These are phyloP conservation scores for Nakazawaea populi DNA, from an alignment of 805 yeast species.

Conservation along the genomic window DNA sequence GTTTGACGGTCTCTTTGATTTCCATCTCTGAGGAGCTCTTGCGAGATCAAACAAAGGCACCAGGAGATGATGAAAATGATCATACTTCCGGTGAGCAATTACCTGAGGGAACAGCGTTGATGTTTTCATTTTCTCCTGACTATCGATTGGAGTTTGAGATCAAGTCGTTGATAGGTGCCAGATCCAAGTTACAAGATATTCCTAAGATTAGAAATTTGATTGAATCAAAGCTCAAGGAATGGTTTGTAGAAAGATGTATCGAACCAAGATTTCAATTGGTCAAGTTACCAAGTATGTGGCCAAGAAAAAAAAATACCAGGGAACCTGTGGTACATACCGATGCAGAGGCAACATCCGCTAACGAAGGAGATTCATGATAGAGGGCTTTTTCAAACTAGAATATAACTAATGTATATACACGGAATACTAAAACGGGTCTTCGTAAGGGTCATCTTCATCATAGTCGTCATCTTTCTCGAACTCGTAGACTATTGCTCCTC, in stretches of 20 bases:
- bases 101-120: conserved; percentile 58
- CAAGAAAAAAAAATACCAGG: conserved; percentile 53
- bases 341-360: background rate
- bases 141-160: conserved; percentile 83
- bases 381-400: background rate
- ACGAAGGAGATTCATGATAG: background rate
- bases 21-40: conserved; percentile 34
- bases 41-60: conserved; percentile 9
- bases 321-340: conserved; percentile 20
- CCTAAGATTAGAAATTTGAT: conserved; percentile 86
- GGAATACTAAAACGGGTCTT: conserved; percentile 70
- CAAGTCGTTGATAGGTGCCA: conserved; percentile 86
- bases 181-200: conserved; percentile 86
- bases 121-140: conserved; percentile 89
- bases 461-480: conserved; percentile 96
- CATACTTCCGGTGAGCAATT: conserved; percentile 11
- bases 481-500: conserved; percentile 94
- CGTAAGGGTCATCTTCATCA: conserved; percentile 97
- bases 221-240: conserved; percentile 73
- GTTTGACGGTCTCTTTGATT: conserved; percentile 71
- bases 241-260: conserved; percentile 91
- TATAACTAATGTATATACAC: background rate
- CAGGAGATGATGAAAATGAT: conserved; percentile 15
- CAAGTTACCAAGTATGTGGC: conserved; percentile 84
- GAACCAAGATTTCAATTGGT: conserved; percentile 90